These are phyloP conservation scores for Zygosaccharomyces gambellarensis DNA, from an alignment of 805 yeast genomes.

Conservation along the genomic window DNA sequence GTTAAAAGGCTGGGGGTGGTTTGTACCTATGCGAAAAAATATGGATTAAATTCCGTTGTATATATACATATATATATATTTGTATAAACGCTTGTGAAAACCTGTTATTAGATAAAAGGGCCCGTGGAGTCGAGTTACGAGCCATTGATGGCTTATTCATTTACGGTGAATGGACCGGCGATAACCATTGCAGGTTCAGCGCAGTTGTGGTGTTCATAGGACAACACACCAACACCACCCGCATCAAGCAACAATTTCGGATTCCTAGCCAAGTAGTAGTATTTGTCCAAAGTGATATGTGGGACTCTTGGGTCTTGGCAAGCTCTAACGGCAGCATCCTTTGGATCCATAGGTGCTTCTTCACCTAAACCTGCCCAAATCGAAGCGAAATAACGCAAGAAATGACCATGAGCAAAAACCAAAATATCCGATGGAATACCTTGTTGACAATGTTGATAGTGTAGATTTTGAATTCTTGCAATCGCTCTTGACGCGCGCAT, in stretches of 20 bases:
- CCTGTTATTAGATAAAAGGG: too few relatives aligned
- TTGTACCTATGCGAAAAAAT: too few relatives aligned
- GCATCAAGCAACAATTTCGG: conserved; percentile 88
- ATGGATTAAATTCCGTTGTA: too few relatives aligned
- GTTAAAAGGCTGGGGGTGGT: too few relatives aligned
- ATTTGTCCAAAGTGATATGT: conserved; percentile 32
- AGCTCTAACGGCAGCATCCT: conserved; percentile 12
- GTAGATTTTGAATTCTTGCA: conserved; percentile 56
- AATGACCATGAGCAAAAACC: conserved; percentile 91
- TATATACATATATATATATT: too few relatives aligned
- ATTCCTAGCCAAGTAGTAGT: conserved; percentile 42
- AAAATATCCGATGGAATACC: conserved; percentile 64
- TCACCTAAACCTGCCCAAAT: conserved; percentile 61
- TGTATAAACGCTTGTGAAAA: too few relatives aligned
- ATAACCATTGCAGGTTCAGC: conserved; percentile 83
- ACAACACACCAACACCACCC: conserved; percentile 89
- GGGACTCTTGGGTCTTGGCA: conserved; percentile 34
- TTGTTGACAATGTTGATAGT: conserved; percentile 46
- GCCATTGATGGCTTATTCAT: too few relatives aligned
- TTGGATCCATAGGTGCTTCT: conserved; percentile 17
- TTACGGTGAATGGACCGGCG: conserved; percentile 64
- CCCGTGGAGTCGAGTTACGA: too few relatives aligned
- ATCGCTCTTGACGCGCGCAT: conserved; percentile 69
- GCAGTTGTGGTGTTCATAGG: conserved; percentile 80
- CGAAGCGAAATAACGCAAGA: conserved; percentile 81